Conservation (phyloP, 768 basidiomycete species). For the Boletales sp. region DNA sequence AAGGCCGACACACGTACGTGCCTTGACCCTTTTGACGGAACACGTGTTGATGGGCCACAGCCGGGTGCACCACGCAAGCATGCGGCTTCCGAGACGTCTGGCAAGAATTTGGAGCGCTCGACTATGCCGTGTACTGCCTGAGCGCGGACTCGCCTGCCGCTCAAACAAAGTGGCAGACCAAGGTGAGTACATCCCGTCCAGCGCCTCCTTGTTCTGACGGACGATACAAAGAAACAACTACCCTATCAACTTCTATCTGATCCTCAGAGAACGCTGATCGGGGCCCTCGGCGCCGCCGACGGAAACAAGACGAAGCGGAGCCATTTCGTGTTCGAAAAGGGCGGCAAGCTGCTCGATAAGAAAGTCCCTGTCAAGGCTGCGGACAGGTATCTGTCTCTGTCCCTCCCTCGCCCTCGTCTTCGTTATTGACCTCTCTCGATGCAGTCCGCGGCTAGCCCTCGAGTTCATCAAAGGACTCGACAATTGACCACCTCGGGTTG, state of each 20-base stretch:
- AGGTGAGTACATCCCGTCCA: slow-evolving; percentile 41
- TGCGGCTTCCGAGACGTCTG: slow-evolving; percentile 88
- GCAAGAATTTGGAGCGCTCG: slow-evolving; percentile 62
- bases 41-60: slow-evolving; percentile 31
- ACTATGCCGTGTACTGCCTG: slow-evolving; percentile 77
- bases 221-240: slow-evolving; percentile 62
- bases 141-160: slow-evolving; percentile 74
- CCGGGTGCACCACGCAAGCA: slow-evolving; percentile 90
- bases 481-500: slow-evolving; percentile 3
- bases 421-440: neutral
- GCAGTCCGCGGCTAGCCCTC: slow-evolving; percentile 60
- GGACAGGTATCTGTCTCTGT: slow-evolving; percentile 55
- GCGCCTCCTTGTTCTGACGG: neutral
- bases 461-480: slow-evolving; percentile 57
- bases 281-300: slow-evolving; percentile 74
- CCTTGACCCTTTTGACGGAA: neutral
- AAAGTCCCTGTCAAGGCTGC: slow-evolving; percentile 82
- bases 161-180: slow-evolving; percentile 82
- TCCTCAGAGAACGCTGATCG: slow-evolving; percentile 75
- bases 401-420: neutral
- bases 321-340: slow-evolving; percentile 91
- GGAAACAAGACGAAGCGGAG: slow-evolving; percentile 85
- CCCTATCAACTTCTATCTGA: slow-evolving; percentile 88
- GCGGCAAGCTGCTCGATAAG: slow-evolving; percentile 84
- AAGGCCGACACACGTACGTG: slow-evolving; percentile 81